Percentiles rank a stretch among this genome's conserved stretches.
Evolutionary conservation across 164 flowering plant species (phyloP).

Genomic region (Liriodendron chinense): DNA sequence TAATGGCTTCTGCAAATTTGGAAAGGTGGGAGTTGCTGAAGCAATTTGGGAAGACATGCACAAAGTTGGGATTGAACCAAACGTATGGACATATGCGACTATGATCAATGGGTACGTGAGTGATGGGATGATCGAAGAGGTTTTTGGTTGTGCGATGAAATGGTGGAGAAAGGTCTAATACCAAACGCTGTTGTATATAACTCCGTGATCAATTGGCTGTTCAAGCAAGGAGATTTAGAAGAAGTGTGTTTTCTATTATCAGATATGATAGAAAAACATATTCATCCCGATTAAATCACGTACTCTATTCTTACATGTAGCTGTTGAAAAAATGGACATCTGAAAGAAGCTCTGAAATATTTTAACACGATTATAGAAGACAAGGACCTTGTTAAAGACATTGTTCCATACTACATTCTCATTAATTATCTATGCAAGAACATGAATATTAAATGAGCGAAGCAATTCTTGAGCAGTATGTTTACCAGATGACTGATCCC

Average conservation of each 20-base stretch:
- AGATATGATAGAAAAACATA: constrained; percentile 36
- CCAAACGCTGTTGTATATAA: constrained; percentile 40
- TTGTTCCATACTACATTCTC: constrained; percentile 33
- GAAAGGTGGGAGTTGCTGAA: constrained; percentile 28
- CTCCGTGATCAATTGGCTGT: constrained; percentile 40
- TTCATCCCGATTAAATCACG: constrained; percentile 35
- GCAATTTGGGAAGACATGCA: constrained; percentile 28
- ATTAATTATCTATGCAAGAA: constrained; percentile 31
- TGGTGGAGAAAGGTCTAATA: constrained; percentile 37
- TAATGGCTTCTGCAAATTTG: constrained; percentile 43
- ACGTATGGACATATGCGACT: constrained; percentile 44
- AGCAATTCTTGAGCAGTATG: constrained; percentile 38
- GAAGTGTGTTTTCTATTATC: constrained; percentile 34
- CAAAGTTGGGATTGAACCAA: constrained; percentile 28
- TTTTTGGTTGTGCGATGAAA: constrained; percentile 33
- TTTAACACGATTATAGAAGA: constrained; percentile 22
- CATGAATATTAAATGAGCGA: constrained; percentile 24
- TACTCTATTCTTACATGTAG: constrained; percentile 34
- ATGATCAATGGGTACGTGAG: constrained; percentile 40
- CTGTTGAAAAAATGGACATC: constrained; percentile 34
- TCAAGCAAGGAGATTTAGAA: constrained; percentile 38
- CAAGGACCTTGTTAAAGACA: constrained; percentile 24
- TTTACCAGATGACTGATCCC: constrained; percentile 34
- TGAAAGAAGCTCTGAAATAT: constrained; percentile 30
- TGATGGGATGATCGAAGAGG: constrained; percentile 34